phyloP scores from a whole-genome alignment of 1,139 yeast species.

The Candida glucosophila region DNA sequence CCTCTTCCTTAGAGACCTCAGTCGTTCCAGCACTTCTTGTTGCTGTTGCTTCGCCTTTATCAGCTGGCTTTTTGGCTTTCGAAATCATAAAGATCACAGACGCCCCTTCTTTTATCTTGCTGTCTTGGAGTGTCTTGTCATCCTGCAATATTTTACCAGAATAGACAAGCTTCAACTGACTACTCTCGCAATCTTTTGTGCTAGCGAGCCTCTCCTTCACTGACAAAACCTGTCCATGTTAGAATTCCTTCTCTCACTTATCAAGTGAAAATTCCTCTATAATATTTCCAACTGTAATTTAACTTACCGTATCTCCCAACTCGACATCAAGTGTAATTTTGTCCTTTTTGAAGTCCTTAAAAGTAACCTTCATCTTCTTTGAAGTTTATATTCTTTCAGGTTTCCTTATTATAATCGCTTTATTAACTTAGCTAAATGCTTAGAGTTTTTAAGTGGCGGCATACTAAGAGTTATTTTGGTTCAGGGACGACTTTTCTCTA shows the following conservation, averaged over 20 bases:
- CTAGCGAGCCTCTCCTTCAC: constrained; percentile 70
- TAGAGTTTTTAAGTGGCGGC: no score
- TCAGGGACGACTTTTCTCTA: no score
- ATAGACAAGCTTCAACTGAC: constrained; percentile 81
- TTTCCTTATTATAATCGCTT: no score
- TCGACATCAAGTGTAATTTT: constrained; percentile 77
- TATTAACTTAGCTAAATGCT: no score
- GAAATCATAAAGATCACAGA: constrained; percentile 89
- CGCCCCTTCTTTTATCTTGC: constrained; percentile 80
- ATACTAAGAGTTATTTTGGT: no score
- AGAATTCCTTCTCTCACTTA: constrained; percentile 1
- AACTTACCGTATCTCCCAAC: constrained; percentile 54
- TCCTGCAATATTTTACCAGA: constrained; percentile 89
- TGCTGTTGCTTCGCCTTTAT: constrained; percentile 8
- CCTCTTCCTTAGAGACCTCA: constrained; percentile 13
- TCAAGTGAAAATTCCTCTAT: background rate
- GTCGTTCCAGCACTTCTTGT: constrained; percentile 10
- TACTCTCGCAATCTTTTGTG: constrained; percentile 59
- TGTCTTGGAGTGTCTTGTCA: constrained; percentile 62
- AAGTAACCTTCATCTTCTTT: constrained; percentile 59
- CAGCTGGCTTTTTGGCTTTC: constrained; percentile 29
- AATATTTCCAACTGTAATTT: background rate
- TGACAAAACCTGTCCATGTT: constrained; percentile 39
- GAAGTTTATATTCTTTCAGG: no score
- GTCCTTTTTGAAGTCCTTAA: constrained; percentile 91